Conservation (phyloP, 2,329 filamentous ascomycete genomes). For the Tolypocladium guangdongense region DNA sequence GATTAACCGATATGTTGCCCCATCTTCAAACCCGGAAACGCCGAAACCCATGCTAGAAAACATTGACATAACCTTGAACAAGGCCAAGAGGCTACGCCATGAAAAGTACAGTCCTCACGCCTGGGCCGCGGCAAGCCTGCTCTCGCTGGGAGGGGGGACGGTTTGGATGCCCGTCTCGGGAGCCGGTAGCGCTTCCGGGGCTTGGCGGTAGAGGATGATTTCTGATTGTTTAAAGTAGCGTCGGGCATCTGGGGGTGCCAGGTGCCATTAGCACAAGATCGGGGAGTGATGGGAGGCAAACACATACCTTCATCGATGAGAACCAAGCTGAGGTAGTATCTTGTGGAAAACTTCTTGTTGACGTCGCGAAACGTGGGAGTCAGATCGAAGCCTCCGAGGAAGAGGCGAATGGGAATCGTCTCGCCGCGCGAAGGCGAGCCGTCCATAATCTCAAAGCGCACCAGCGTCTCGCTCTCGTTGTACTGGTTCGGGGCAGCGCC, state of each 20-base stretch:
- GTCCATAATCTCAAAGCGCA: conserved; percentile 99
- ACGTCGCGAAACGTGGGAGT: conserved; percentile 98
- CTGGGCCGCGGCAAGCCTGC: conserved; percentile 31
- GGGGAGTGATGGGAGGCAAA: neutral
- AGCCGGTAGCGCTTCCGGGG: conserved; percentile 38
- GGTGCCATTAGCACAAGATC: conserved; percentile 7
- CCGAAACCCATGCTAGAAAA: conserved; percentile 29
- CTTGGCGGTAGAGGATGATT: conserved; percentile 89
- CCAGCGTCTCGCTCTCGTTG: conserved; percentile 96
- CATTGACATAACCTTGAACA: conserved; percentile 9
- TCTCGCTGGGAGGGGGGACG: conserved; percentile 32
- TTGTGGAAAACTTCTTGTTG: conserved; percentile 98
- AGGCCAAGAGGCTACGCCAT: neutral
- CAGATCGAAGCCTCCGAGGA: conserved; percentile 93
- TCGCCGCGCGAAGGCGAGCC: conserved; percentile 90
- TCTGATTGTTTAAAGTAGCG: conserved; percentile 99
- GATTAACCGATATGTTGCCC: neutral
- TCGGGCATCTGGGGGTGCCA: conserved; percentile 59
- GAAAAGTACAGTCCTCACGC: neutral
- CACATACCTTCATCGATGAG: conserved; percentile 80
- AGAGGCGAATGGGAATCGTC: conserved; percentile 93
- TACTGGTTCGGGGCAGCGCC: conserved; percentile 97
- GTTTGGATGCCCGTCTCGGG: conserved; percentile 26
- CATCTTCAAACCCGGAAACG: conserved; percentile 19
- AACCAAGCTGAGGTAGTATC: conserved; percentile 94